Evolutionary conservation across 2,329 filamentous ascomycete species (phyloP), one percentile per base, ranked within the genome.

Genomic region (Aspergillus oerlinghausenensis): DNA sequence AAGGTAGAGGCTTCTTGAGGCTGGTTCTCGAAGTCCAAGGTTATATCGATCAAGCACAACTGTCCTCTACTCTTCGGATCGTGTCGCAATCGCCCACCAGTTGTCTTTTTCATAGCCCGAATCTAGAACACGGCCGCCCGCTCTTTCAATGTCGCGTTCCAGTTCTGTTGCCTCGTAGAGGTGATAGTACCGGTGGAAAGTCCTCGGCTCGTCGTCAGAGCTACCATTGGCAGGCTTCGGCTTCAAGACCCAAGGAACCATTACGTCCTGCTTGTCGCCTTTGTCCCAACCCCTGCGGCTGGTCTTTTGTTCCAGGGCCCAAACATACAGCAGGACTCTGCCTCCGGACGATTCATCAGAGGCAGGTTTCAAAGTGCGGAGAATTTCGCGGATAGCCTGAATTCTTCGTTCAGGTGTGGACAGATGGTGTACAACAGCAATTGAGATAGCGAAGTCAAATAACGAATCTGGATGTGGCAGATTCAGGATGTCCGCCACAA

Each of bases 71-170:
- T 66, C 57, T 54, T 63, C 54, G 56, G 47, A 48, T 55, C 74
- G 69, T 60, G 73, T 72, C 56, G 80, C 82, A 70, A 96, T 87
- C 54, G 87, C 91, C 93, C 93, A 99, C 94, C 94, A 97, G 76
- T 99, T 99, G 71, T 97, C 94, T 77, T 87, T 92, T 71, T 99
- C 94, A 75, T 97, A 99, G 35, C 94, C 94, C 58, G 85, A 85
- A 63, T 90, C 87, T 25, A 94, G 67, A 14, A 97, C 85, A 50
- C 75, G 76, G 7, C 92, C 94, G 19, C 92, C 92, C 21, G 88
- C 92, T 17, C 82, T 80, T 51, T 74, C 72, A 56, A 96, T 83
- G 70, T 97, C 89, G 47, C 84, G 81, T 70, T 97, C 92, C 57
- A 99, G 79, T 77, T 99, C 94, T 17, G 90, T 90, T 70, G 90